Evolutionary conservation across 495 filamentous ascomycete genomes (phyloP).

Genomic region (Ramalina intermedia): DNA sequence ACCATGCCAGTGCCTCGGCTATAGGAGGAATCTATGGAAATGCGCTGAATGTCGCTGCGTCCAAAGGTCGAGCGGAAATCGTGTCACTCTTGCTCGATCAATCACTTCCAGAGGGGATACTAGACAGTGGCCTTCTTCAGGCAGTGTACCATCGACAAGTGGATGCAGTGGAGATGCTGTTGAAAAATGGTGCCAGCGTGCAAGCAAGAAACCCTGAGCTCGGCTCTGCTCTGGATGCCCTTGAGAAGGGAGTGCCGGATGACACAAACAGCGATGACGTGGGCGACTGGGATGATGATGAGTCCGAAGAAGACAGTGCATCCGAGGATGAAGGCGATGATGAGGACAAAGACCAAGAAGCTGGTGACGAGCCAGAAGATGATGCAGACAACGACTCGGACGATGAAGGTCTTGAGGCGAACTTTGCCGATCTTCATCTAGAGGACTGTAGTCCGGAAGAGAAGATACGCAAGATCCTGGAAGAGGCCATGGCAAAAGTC

Average conservation of each 20-base stretch:
- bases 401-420: not conserved
- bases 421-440: slow-evolving; percentile 1
- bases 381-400: not conserved
- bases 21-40: slow-evolving; percentile 13
- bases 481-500: slow-evolving; percentile 5
- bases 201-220: slow-evolving; percentile 4
- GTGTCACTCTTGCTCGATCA: slow-evolving; percentile 3
- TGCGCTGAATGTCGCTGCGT: slow-evolving; percentile 16
- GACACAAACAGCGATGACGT: slow-evolving; percentile 5
- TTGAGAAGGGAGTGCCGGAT: not conserved
- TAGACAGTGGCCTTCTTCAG: slow-evolving; percentile 5
- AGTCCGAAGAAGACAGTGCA: slow-evolving; percentile 1
- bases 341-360: not conserved
- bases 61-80: not conserved
- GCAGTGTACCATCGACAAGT: slow-evolving; percentile 2
- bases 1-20: slow-evolving; percentile 18
- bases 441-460: slow-evolving; percentile 6
- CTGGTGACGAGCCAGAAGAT: not conserved
- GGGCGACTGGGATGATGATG: slow-evolving; percentile 6
- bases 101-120: slow-evolving; percentile 1
- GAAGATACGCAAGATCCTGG: slow-evolving; percentile 8
- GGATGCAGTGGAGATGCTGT: slow-evolving; percentile 4
- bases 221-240: slow-evolving; percentile 3
- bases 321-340: not conserved
- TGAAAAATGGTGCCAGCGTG: slow-evolving; percentile 9